Conservation (phyloP, 2,329 filamentous ascomycete genomes). For the Ciborinia camelliae region DNA sequence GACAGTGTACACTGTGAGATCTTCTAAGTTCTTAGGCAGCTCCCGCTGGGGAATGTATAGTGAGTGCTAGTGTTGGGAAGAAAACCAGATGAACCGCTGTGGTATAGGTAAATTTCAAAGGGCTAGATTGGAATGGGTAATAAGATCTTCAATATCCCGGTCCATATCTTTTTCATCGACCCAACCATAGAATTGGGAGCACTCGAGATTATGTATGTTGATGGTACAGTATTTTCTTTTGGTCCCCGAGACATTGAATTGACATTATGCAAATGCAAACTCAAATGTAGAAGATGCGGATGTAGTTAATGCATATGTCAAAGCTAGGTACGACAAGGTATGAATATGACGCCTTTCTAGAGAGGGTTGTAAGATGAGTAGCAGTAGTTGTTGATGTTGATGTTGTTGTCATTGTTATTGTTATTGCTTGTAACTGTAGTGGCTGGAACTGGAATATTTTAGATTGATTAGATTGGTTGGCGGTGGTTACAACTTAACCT, state of each 20-base stretch:
- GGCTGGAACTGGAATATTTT: not conserved
- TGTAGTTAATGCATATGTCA: not conserved
- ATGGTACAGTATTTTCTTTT: not conserved
- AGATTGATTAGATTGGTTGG: not conserved
- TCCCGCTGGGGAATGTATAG: not conserved
- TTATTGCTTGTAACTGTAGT: conserved; percentile 2
- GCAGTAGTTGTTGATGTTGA: no score
- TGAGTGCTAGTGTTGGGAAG: not conserved
- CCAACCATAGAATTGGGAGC: not conserved
- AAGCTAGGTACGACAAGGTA: no score
- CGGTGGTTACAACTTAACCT: no score
- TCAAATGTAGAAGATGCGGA: not conserved
- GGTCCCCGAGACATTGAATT: conserved; percentile 9
- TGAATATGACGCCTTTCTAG: no score
- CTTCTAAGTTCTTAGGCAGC: not conserved
- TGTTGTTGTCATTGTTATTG: no score
- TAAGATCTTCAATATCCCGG: not conserved
- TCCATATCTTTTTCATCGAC: not conserved
- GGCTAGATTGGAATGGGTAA: not conserved
- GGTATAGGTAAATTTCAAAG: not conserved
- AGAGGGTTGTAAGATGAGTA: no score
- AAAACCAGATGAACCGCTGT: not conserved
- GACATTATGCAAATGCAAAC: not conserved
- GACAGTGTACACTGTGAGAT: not conserved
- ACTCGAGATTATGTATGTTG: not conserved